Evolutionary conservation across 805 yeast genomes (phyloP).

Genomic region (Ogataea chonburiensis): DNA sequence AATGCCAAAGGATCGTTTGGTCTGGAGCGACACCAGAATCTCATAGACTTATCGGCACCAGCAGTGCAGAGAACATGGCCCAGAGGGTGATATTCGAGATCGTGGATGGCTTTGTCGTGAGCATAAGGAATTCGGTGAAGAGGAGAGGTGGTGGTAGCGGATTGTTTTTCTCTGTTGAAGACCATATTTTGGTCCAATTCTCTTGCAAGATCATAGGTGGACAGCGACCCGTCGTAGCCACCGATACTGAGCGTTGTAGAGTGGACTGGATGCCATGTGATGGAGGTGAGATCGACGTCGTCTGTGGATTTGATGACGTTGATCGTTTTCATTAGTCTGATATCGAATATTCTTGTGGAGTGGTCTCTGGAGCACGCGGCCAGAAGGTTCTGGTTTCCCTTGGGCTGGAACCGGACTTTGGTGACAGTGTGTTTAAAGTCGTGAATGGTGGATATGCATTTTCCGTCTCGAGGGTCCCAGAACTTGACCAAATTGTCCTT

Average conservation of each 20-base stretch:
- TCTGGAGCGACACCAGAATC: slow-evolving; percentile 93
- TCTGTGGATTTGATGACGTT: slow-evolving; percentile 65
- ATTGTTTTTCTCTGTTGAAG: slow-evolving; percentile 17
- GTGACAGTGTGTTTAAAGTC: slow-evolving; percentile 95
- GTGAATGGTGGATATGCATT: slow-evolving; percentile 75
- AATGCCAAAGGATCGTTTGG: slow-evolving; percentile 85
- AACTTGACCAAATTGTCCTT: slow-evolving; percentile 90
- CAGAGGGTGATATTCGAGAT: slow-evolving; percentile 87
- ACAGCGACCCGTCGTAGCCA: slow-evolving; percentile 83
- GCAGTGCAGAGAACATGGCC: slow-evolving; percentile 93
- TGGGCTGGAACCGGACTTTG: slow-evolving; percentile 70
- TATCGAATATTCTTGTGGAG: slow-evolving; percentile 83
- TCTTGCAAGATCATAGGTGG: slow-evolving; percentile 67
- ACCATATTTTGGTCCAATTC: slow-evolving; percentile 39
- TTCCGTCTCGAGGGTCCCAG: slow-evolving; percentile 91
- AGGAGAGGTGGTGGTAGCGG: slow-evolving; percentile 27
- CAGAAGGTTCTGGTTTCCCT: slow-evolving; percentile 67
- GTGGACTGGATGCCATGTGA: slow-evolving; percentile 93
- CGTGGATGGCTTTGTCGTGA: slow-evolving; percentile 89
- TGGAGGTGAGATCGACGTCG: slow-evolving; percentile 79
- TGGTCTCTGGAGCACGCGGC: slow-evolving; percentile 90
- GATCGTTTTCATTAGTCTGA: slow-evolving; percentile 79
- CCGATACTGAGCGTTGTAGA: slow-evolving; percentile 78
- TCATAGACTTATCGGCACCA: slow-evolving; percentile 86
- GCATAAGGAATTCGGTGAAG: slow-evolving; percentile 78